Percentiles rank a stretch among this genome's conserved stretches.
Evolutionary conservation across 163 green algal species (phyloP).

Genomic region (Scenedesmus sp.): DNA sequence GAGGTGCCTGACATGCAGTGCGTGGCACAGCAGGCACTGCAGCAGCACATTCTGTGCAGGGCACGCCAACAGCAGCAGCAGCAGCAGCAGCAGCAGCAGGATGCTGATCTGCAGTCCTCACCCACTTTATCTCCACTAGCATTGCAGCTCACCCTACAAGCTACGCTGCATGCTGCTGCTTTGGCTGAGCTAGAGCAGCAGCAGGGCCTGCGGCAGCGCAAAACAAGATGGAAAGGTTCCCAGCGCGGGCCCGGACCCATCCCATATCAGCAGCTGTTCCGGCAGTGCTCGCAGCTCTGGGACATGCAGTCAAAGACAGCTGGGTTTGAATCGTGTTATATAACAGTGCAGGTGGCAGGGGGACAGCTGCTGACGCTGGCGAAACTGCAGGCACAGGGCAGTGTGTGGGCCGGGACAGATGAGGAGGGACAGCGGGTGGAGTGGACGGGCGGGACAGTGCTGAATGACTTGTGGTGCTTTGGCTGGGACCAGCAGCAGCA

Average conservation of each 20-base stretch:
- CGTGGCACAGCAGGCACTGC: neutral
- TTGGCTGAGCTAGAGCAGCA: neutral
- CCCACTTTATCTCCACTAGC: neutral
- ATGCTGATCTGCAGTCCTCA: neutral
- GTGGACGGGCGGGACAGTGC: neutral
- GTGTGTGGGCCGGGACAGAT: neutral
- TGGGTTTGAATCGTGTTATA: neutral
- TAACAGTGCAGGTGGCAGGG: neutral
- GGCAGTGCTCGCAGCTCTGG: slow-evolving; percentile 11
- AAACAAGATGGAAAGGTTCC: neutral
- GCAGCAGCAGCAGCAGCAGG: neutral
- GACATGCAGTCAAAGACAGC: slow-evolving; percentile 1
- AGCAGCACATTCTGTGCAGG: slow-evolving; percentile 10
- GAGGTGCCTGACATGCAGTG: neutral
- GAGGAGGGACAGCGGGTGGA: neutral
- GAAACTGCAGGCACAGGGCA: neutral
- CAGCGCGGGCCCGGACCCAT: neutral
- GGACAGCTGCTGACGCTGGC: neutral
- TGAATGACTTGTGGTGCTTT: neutral
- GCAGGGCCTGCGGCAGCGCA: neutral
- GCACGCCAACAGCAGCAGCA: neutral
- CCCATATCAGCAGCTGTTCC: neutral
- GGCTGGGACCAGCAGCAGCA: neutral
- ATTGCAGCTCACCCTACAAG: neutral
- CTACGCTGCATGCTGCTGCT: neutral